Evolutionary conservation across 306 rosid genomes (phyloP), one percentile per base, ranked within the genome.

Genomic region (Cucurbita pepo): DNA sequence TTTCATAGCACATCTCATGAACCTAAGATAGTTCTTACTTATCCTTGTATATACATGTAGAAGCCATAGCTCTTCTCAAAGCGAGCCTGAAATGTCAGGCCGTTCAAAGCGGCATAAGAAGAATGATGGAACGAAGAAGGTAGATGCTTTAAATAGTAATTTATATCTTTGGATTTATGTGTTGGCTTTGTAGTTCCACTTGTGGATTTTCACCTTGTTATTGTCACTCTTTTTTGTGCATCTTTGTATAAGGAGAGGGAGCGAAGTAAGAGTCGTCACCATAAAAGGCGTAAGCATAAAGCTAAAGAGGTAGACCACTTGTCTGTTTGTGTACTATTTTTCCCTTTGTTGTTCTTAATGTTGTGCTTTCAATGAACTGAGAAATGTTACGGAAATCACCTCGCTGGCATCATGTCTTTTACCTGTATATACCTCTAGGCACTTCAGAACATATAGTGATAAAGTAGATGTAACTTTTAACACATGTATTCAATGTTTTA

Each of bases 101-200:
- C 91, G 80, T 50, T 81, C 95, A 70, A 94, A 86, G 89, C 86
- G 87, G 88, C 90, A 81, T 85, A 91, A 89, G 85, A 94, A 78
- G 88, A 91, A 74, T 43, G 96, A 82, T 62, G 86, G 55, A 77
- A 70, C 82, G 12, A 94, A 89, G 82, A 87, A 89, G 97, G 96
- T 94, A 76, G 69, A 77, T 44, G 34, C 71, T 69, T 64, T 47
- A 16, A 18, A 36, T 63, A 34, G 36, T 7, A 14, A 47, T 38
- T 54, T 71, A 8, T 5, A 37, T 34, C 69, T 79, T 19, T 41
- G 37, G 45, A 22, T 10, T 47, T 16, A 54, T n/a, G 53, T 44
- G 65, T 50, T 74, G 12, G 30, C 36, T 66, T 74, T 76, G 62
- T 69, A 3, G 15, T 6, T 15, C 47, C 25, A 53, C 34, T 4